Conservation (phyloP, 768 basidiomycete species). For the Lactarius pseudohatsudake region DNA sequence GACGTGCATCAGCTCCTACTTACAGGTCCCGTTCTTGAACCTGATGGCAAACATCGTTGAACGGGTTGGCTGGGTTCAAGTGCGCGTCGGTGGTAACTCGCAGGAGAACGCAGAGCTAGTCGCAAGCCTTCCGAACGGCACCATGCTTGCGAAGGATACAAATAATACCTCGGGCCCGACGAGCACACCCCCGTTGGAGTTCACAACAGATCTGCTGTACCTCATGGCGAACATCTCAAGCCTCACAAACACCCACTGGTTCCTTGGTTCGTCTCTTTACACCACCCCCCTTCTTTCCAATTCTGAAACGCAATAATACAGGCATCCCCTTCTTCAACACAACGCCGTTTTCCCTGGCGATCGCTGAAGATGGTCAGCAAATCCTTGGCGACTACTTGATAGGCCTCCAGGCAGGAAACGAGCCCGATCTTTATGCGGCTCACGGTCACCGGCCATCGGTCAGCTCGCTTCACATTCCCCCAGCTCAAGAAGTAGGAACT, state of each 20-base stretch:
- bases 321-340: slow-evolving; percentile 67
- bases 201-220: slow-evolving; percentile 65
- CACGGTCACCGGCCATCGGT: slow-evolving; percentile 24
- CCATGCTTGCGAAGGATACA: slow-evolving; percentile 54
- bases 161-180: slow-evolving; percentile 48
- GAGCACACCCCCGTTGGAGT: slow-evolving; percentile 64
- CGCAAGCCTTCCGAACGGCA: slow-evolving; percentile 46
- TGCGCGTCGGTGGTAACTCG: slow-evolving; percentile 79
- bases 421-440: slow-evolving; percentile 69
- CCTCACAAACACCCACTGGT: slow-evolving; percentile 63
- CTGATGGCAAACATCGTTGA: slow-evolving; percentile 67
- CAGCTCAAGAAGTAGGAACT: background rate
- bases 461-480: background rate
- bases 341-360: slow-evolving; percentile 48
- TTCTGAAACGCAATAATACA: slow-evolving; percentile 25
- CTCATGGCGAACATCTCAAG: slow-evolving; percentile 59
- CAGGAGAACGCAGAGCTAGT: slow-evolving; percentile 64
- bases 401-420: slow-evolving; percentile 72
- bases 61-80: slow-evolving; percentile 57
- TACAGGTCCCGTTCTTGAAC: slow-evolving; percentile 71
- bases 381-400: slow-evolving; percentile 64
- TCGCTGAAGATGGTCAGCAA: slow-evolving; percentile 55
- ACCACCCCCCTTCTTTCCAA: background rate
- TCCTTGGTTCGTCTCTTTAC: slow-evolving; percentile 42
- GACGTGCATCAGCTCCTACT: slow-evolving; percentile 40